These are phyloP conservation scores for Macroventuria anomochaeta DNA, from an alignment of 2,329 filamentous ascomycete genomes.

Conservation along the genomic window DNA sequence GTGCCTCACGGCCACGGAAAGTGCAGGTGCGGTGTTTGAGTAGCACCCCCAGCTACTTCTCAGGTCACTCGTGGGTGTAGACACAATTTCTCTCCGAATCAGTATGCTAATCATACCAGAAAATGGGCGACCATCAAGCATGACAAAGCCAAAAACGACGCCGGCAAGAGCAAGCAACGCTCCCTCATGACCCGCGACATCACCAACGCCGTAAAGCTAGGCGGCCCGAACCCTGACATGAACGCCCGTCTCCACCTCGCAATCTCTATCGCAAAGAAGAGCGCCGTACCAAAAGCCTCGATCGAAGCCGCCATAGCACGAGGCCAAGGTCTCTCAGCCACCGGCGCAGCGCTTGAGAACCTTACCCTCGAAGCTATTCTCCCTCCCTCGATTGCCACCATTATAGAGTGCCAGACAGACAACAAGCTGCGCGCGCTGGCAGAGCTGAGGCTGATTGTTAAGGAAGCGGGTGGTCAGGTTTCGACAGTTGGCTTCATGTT, in stretches of 20 bases:
- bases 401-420: conserved; percentile 87
- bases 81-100: no score
- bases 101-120: no score
- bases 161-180: conserved; percentile 75
- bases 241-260: conserved; percentile 79
- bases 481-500: conserved; percentile 86
- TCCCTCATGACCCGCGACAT: conserved; percentile 74
- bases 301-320: conserved; percentile 88
- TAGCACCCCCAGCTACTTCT: conserved; percentile 35
- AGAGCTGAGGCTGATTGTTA: conserved; percentile 74
- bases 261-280: conserved; percentile 81
- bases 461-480: conserved; percentile 71
- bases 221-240: conserved; percentile 72
- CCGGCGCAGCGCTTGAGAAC: conserved; percentile 77
- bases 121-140: conserved; percentile 97
- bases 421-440: conserved; percentile 75
- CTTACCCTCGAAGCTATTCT: conserved; percentile 82
- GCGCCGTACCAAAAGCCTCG: conserved; percentile 79
- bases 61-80: conserved; percentile 47
- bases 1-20: conserved; percentile 15
- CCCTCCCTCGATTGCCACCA: conserved; percentile 73
- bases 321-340: conserved; percentile 81
- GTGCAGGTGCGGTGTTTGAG: conserved; percentile 37
- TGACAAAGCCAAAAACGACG: conserved; percentile 87
- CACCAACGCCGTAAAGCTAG: conserved; percentile 75